Conservation (phyloP, 495 filamentous ascomycete genomes). For the Penicillium silybi region DNA sequence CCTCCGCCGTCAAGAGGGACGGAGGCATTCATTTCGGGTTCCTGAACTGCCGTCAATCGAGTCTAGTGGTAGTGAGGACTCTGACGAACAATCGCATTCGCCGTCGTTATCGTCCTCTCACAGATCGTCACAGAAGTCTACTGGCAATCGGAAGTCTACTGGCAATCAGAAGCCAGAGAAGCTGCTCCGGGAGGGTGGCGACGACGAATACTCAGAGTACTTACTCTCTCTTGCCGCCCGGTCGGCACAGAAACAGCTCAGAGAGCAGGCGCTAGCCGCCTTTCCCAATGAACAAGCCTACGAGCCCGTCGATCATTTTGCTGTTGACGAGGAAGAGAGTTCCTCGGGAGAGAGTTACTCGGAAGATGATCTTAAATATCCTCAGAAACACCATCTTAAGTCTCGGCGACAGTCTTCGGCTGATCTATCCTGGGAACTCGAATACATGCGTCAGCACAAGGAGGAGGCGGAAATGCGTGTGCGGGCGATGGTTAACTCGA, state of each 20-base stretch:
- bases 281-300: slow-evolving; percentile 64
- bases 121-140: slow-evolving; percentile 14
- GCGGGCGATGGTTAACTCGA: slow-evolving; percentile 20
- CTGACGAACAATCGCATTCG: slow-evolving; percentile 38
- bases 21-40: slow-evolving; percentile 53
- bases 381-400: slow-evolving; percentile 24
- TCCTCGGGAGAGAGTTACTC: too few relatives aligned
- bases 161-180: slow-evolving; percentile 37
- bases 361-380: slow-evolving; percentile 38
- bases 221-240: slow-evolving; percentile 70
- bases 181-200: slow-evolving; percentile 55
- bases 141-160: slow-evolving; percentile 35
- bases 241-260: slow-evolving; percentile 69
- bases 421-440: slow-evolving; percentile 49
- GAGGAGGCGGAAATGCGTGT: slow-evolving; percentile 41
- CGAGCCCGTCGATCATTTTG: slow-evolving; percentile 59
- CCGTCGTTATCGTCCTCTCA: slow-evolving; percentile 48
- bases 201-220: slow-evolving; percentile 69
- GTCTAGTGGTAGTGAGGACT: slow-evolving; percentile 55
- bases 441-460: slow-evolving; percentile 49
- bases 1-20: slow-evolving; percentile 33
- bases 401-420: slow-evolving; percentile 43
- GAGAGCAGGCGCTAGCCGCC: slow-evolving; percentile 65
- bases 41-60: slow-evolving; percentile 50
- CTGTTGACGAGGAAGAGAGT: slow-evolving; percentile 51